Conservation (phyloP, 192 early-diverging fungal genomes). For the Phycomyces blakesleeanus region DNA sequence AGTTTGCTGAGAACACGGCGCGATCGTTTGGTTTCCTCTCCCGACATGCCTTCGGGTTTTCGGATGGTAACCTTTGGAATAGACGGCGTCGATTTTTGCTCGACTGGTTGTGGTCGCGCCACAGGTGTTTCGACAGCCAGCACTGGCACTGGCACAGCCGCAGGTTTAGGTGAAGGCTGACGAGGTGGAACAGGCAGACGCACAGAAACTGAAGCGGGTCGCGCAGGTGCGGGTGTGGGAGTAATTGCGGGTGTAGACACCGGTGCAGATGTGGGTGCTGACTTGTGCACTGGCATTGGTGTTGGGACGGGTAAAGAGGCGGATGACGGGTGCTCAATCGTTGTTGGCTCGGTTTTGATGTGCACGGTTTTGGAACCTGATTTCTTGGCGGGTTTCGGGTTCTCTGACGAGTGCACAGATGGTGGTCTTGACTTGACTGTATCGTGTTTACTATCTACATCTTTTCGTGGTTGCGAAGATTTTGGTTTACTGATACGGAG, state of each 20-base stretch:
- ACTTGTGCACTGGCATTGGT: neutral
- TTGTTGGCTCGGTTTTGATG: slow-evolving; percentile 13
- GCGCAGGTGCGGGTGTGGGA: slow-evolving; percentile 30
- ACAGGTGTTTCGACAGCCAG: neutral
- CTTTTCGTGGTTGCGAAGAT: slow-evolving; percentile 3
- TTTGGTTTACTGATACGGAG: slow-evolving; percentile 26
- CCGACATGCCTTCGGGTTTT: slow-evolving; percentile 18
- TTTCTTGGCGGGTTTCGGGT: slow-evolving; percentile 9
- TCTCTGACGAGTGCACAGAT: slow-evolving; percentile 1
- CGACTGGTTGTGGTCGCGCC: neutral
- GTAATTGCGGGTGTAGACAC: slow-evolving; percentile 3
- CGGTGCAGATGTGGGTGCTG: neutral
- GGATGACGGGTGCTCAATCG: slow-evolving; percentile 20
- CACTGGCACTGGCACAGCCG: neutral
- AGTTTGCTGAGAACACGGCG: slow-evolving; percentile 40
- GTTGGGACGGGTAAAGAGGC: neutral
- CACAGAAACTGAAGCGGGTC: slow-evolving; percentile 29
- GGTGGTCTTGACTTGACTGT: neutral
- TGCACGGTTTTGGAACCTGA: slow-evolving; percentile 23
- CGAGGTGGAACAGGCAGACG: slow-evolving; percentile 15
- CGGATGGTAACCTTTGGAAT: slow-evolving; percentile 14
- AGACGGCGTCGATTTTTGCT: slow-evolving; percentile 1
- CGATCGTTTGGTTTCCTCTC: slow-evolving; percentile 34
- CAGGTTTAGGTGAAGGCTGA: neutral
- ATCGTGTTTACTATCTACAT: slow-evolving; percentile 5